Conservation (phyloP, 208 protist species). For the Trichomonas tenax region DNA sequence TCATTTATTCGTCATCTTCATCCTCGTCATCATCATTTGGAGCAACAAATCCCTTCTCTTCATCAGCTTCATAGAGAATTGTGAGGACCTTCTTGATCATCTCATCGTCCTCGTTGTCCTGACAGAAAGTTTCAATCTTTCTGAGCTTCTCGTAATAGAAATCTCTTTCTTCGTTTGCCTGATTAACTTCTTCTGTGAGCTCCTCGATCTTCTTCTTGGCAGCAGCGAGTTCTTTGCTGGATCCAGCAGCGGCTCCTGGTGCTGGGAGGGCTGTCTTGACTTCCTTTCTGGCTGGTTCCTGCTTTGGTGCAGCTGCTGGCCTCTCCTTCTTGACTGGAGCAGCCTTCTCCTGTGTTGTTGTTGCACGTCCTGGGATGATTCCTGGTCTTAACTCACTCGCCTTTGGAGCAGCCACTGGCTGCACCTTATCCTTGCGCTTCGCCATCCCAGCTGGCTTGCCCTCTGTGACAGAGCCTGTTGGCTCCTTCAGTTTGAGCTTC, state of each 20-base stretch:
- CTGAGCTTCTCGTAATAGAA: slow-evolving; percentile 5
- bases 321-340: background rate
- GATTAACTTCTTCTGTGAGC: background rate
- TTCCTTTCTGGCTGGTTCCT: background rate
- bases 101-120: background rate
- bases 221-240: background rate
- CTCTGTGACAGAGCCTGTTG: background rate
- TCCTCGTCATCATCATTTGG: background rate
- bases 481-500: background rate
- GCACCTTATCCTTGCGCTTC: background rate
- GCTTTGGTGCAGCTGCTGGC: background rate
- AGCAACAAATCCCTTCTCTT: background rate
- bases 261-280: background rate
- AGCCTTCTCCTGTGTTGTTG: background rate
- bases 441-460: background rate
- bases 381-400: background rate
- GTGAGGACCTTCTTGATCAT: background rate
- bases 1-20: background rate
- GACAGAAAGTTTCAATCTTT: background rate
- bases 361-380: background rate
- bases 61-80: background rate
- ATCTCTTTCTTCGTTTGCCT: slow-evolving; percentile 8
- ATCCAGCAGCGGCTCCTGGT: background rate
- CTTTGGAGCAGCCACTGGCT: background rate
- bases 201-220: background rate